Evolutionary conservation across 2,329 filamentous ascomycete genomes (phyloP).

Genomic region (Metarhizium guizhouense): DNA sequence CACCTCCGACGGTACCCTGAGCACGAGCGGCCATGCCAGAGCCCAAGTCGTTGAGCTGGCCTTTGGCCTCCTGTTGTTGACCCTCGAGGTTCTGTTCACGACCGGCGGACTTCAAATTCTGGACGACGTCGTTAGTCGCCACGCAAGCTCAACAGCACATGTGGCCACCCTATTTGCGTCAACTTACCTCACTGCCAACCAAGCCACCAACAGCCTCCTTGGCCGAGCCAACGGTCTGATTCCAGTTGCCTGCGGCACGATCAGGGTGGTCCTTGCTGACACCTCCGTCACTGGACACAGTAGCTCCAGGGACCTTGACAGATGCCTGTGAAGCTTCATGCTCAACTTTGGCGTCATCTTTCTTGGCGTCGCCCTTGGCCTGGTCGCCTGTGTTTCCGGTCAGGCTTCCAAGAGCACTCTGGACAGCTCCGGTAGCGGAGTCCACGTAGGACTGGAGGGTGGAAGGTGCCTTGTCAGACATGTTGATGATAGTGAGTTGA

Average conservation of each 20-base stretch:
- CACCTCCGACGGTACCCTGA: constrained; percentile 61
- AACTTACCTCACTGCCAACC: constrained; percentile 58
- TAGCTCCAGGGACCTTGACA: constrained; percentile 63
- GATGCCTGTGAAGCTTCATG: constrained; percentile 68
- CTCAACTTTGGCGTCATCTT: constrained; percentile 57
- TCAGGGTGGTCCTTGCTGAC: constrained; percentile 63
- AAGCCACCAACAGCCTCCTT: constrained; percentile 76
- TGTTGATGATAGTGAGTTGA: constrained; percentile 4
- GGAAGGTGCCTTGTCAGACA: constrained; percentile 41
- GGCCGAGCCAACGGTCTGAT: constrained; percentile 79
- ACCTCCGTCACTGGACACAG: constrained; percentile 60
- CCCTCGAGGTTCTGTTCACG: constrained; percentile 72
- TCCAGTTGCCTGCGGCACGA: constrained; percentile 65
- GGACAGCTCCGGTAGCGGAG: constrained; percentile 61
- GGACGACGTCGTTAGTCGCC: constrained; percentile 4
- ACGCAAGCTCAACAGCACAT: background rate
- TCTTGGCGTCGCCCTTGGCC: constrained; percentile 53
- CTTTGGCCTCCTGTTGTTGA: constrained; percentile 72
- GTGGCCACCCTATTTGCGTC: background rate
- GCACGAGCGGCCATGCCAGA: constrained; percentile 61
- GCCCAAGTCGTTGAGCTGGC: constrained; percentile 64
- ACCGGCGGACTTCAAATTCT: constrained; percentile 64
- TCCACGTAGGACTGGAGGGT: constrained; percentile 73
- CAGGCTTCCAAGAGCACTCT: constrained; percentile 61
- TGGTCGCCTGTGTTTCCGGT: constrained; percentile 65